These are phyloP conservation scores for Arachnomyces sp. DNA, from an alignment of 2,329 filamentous ascomycete species.

Conservation along the genomic window DNA sequence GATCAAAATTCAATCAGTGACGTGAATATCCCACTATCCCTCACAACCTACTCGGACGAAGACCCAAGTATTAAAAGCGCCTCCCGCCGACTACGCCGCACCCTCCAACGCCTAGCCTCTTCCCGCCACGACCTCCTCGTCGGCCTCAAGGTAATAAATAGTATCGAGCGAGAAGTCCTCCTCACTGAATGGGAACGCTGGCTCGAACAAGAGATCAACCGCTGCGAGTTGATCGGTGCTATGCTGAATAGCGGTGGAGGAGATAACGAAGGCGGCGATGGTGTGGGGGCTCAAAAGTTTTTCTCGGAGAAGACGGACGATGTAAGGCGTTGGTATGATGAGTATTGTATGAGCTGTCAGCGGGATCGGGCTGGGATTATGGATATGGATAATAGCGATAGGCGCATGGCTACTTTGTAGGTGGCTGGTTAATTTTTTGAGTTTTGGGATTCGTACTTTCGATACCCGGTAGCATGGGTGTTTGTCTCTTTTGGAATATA, in stretches of 20 bases:
- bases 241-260: conserved; percentile 31
- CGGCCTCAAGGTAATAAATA: conserved; percentile 81
- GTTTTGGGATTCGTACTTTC: conserved; percentile 8
- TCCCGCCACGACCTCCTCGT: conserved; percentile 89
- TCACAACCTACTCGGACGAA: conserved; percentile 15
- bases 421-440: conserved; percentile 13
- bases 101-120: conserved; percentile 71
- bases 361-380: conserved; percentile 30
- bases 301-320: conserved; percentile 34
- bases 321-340: conserved; percentile 48
- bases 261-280: conserved; percentile 16
- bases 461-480: conserved; percentile 6
- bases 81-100: conserved; percentile 58
- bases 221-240: conserved; percentile 58
- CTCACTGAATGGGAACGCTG: conserved; percentile 89
- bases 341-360: conserved; percentile 56
- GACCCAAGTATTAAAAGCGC: conserved; percentile 26
- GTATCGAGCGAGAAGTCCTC: conserved; percentile 76
- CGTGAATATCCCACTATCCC: conserved; percentile 22
- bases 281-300: conserved; percentile 19
- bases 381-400: too few relatives aligned
- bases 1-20: conserved; percentile 30
- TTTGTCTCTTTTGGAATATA: conserved; percentile 1
- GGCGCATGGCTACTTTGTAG: conserved; percentile 14
- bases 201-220: conserved; percentile 67